Conservation (phyloP, 2,329 filamentous ascomycete genomes). For the Aphanocladium album region DNA sequence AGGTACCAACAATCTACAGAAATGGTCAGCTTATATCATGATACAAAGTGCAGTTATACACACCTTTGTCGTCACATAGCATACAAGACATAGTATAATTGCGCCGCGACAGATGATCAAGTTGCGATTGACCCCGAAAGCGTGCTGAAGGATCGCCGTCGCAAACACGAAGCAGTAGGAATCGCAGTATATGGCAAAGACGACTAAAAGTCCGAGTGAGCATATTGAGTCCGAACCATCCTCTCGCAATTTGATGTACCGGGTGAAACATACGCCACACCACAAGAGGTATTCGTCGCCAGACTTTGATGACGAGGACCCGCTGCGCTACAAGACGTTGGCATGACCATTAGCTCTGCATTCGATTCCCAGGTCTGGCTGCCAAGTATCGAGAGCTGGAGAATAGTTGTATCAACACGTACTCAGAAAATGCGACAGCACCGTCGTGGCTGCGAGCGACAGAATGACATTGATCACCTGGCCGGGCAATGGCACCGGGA, state of each 20-base stretch:
- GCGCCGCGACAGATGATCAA: slow-evolving; percentile 49
- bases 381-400: no score
- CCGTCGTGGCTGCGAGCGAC: slow-evolving; percentile 28
- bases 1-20: slow-evolving; percentile 26
- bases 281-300: slow-evolving; percentile 37
- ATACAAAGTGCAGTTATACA: slow-evolving; percentile 9
- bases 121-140: slow-evolving; percentile 50
- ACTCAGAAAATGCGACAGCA: slow-evolving; percentile 34
- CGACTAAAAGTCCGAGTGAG: slow-evolving; percentile 35
- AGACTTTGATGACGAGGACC: slow-evolving; percentile 31
- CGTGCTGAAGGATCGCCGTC: slow-evolving; percentile 51
- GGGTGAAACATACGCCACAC: slow-evolving; percentile 35
- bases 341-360: neutral
- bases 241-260: no score
- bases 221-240: no score
- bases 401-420: slow-evolving; percentile 14
- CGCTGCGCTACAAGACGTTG: slow-evolving; percentile 28
- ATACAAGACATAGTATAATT: slow-evolving; percentile 55
- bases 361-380: no score
- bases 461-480: slow-evolving; percentile 32
- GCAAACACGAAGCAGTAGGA: slow-evolving; percentile 56
- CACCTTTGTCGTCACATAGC: slow-evolving; percentile 60
- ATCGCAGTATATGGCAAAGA: slow-evolving; percentile 55
- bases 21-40: neutral
- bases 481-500: slow-evolving; percentile 27